Base-by-base conservation (phyloP, 2,329 filamentous ascomycete species). In the Orbilia brochopaga region DNA sequence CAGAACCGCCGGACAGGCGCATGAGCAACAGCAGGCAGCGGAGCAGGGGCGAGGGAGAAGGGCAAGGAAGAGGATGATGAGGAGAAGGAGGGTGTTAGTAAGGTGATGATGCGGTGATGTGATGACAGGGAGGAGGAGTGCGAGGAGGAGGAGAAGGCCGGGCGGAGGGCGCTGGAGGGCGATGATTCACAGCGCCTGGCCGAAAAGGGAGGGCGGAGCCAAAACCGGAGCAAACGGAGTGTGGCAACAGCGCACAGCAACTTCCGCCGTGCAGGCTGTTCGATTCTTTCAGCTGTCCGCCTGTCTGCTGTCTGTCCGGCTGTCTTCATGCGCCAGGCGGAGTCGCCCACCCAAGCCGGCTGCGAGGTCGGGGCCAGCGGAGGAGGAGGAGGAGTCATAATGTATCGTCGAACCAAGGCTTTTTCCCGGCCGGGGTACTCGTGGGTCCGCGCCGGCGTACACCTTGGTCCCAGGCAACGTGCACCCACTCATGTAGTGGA, bases 131-230 rank as follows among this genome's bases (percentile, higher is more conserved):
- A 15, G 37, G n/a, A 15, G 15, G 37, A 42, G 13, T 5, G 37
- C 15, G 37, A 42, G n/a, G 37, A 42, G 37, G n/a, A 17, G 37
- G 37, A 42, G 37, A 17, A 42, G 37, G 37, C 37, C n/a, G 37
- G 37, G 13, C n/a, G 37, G 37, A 13, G 11, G 37, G 37, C 37
- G 37, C 37, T 42, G 37, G 37, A 3, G 11, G 37, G 13, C 37
- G 37, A 42, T 42, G 37, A 42, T 42, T 42, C 37, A 42, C 37
- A 42, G 37, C 37, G n/a, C 37, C 11, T 15, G n/a, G n/a, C 11
- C 13, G 37, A 42, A 42, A 42, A 42, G n/a, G n/a, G 37, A 42
- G 37, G 37, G 37, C 37, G 37, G 37, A 42, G 37, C 37, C 37
- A 42, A 42, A 42, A 5, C 11, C 37, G 37, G 37, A 42, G 37